A percentile compares a stretch with the other conserved stretches of the same genome.
Conservation (phyloP, 2,329 filamentous ascomycete species). For the Huntiella moniliformis region DNA sequence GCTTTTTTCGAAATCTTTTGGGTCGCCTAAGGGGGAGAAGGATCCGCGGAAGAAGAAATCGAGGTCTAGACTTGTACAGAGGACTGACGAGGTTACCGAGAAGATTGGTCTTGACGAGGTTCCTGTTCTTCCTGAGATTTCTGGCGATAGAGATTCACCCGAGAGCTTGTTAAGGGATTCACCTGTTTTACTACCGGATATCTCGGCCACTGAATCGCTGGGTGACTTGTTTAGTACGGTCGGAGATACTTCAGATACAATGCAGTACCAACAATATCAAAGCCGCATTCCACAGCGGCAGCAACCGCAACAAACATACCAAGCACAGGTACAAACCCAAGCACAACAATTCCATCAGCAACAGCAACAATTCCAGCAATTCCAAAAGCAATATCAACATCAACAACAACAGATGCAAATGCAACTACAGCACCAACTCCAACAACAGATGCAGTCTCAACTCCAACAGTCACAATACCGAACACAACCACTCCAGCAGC, state of each 20-base stretch:
- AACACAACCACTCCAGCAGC: not conserved
- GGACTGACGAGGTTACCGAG: too few species aligned
- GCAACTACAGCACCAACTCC: not conserved
- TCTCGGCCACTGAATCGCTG: not conserved
- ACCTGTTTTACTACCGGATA: too few species aligned
- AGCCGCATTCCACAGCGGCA: not conserved
- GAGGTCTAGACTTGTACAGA: not conserved
- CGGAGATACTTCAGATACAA: not conserved
- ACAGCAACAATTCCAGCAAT: constrained; percentile 1
- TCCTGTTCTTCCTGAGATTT: too few species aligned
- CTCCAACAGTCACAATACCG: constrained; percentile 1
- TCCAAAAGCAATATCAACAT: not conserved
- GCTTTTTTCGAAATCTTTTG: constrained; percentile 6
- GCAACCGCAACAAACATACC: not conserved
- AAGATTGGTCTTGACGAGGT: too few species aligned
- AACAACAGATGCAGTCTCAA: constrained; percentile 2
- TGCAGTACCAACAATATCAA: constrained; percentile 2
- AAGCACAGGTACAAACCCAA: not conserved
- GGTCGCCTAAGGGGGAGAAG: constrained; percentile 3
- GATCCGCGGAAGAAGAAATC: constrained; percentile 5
- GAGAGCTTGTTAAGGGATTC: too few species aligned
- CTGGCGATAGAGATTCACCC: too few species aligned
- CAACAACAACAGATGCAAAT: constrained; percentile 1
- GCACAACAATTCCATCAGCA: constrained; percentile 1
- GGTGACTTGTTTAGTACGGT: not conserved